These are phyloP conservation scores for Cladosporium sp. DNA, from an alignment of 2,329 filamentous ascomycete species.

Conservation along the genomic window DNA sequence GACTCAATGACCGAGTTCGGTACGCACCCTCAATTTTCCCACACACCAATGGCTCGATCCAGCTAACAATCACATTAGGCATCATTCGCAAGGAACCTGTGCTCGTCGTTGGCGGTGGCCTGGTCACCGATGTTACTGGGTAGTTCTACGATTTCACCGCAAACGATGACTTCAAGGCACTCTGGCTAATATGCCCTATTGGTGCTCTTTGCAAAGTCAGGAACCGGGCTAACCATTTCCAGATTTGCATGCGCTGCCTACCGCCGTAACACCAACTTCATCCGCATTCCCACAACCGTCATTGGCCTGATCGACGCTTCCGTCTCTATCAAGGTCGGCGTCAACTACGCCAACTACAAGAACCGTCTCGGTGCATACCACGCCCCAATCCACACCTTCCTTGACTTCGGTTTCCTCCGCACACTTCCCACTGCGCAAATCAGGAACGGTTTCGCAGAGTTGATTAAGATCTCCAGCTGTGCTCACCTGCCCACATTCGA, in stretches of 20 bases:
- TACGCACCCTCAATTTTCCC: conserved; percentile 44
- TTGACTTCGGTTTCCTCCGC: conserved; percentile 72
- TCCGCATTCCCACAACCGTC: conserved; percentile 72
- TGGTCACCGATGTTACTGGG: conserved; percentile 75
- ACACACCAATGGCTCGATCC: not conserved
- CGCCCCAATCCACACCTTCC: conserved; percentile 70
- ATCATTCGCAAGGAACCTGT: conserved; percentile 58
- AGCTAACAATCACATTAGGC: conserved; percentile 21
- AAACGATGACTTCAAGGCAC: conserved; percentile 51
- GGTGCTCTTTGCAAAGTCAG: conserved; percentile 25
- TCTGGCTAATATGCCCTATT: conserved; percentile 48
- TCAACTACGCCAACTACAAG: conserved; percentile 77
- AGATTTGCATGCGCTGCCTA: conserved; percentile 73
- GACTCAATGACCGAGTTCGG: conserved; percentile 76
- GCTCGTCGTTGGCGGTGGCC: conserved; percentile 66
- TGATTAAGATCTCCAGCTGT: conserved; percentile 76
- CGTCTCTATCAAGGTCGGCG: conserved; percentile 76
- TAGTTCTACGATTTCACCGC: conserved; percentile 51
- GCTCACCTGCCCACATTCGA: conserved; percentile 67
- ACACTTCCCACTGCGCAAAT: conserved; percentile 69
- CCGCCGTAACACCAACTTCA: conserved; percentile 72
- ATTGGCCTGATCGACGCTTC: conserved; percentile 76
- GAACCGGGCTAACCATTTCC: conserved; percentile 32
- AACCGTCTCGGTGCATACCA: conserved; percentile 74
- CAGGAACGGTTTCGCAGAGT: conserved; percentile 71